phyloP scores from a whole-genome alignment of 2,329 filamentous ascomycete species.

The Venturia asperata region DNA sequence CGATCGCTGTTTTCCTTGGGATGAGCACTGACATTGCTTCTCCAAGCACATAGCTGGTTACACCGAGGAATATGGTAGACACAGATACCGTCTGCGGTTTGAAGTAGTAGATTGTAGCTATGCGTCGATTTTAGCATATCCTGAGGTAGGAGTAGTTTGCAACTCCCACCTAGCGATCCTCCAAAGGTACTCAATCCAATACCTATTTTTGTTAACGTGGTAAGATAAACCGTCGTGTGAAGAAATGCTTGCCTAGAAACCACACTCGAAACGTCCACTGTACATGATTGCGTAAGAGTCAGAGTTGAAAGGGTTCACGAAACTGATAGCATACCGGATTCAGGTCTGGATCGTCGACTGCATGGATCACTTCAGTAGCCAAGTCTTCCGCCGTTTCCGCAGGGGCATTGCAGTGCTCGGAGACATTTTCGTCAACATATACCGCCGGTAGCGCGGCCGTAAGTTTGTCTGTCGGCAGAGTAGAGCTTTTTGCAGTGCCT shows the following conservation, averaged over 20 bases:
- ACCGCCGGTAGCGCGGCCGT: not conserved
- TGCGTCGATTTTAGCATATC: slow-evolving; percentile 28
- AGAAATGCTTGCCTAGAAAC: slow-evolving; percentile 16
- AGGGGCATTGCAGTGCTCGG: not conserved
- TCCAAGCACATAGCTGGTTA: slow-evolving; percentile 40
- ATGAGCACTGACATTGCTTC: slow-evolving; percentile 34
- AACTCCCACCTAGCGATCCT: slow-evolving; percentile 38
- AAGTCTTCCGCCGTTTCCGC: slow-evolving; percentile 15
- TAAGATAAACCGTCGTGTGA: too few species aligned
- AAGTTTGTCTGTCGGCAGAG: not conserved
- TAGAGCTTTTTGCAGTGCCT: not conserved
- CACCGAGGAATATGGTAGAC: slow-evolving; percentile 40
- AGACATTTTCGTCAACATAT: not conserved
- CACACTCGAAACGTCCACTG: slow-evolving; percentile 19
- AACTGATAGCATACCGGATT: slow-evolving; percentile 6
- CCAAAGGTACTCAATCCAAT: slow-evolving; percentile 18
- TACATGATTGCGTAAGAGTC: not conserved
- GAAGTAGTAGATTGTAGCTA: slow-evolving; percentile 40
- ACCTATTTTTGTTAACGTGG: slow-evolving; percentile 5
- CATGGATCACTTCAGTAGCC: slow-evolving; percentile 9
- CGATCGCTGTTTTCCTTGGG: slow-evolving; percentile 31
- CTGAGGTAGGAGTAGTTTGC: slow-evolving; percentile 42
- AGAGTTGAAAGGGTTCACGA: too few species aligned
- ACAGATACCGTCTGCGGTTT: slow-evolving; percentile 42
- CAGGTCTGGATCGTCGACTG: slow-evolving; percentile 17